These are phyloP conservation scores for Raphidocelis subcapitata DNA, from an alignment of 139 green algal genomes.

Conservation along the genomic window DNA sequence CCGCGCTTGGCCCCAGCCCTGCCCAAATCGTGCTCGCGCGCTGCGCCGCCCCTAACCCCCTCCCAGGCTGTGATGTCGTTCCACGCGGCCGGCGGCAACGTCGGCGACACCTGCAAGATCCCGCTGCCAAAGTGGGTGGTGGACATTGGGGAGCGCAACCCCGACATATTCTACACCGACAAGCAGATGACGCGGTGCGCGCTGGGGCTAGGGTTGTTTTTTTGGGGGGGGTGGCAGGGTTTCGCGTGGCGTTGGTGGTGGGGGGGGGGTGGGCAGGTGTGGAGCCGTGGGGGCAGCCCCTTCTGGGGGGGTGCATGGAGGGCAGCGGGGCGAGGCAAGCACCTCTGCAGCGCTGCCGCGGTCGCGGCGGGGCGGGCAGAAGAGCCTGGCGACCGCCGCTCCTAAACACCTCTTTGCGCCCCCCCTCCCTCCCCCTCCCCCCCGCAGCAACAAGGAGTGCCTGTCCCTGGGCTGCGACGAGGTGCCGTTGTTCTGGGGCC, in stretches of 20 bases:
- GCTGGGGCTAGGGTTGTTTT: background rate
- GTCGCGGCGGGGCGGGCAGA: too few relatives aligned
- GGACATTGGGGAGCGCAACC: slow-evolving; percentile 82
- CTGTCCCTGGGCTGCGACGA: slow-evolving; percentile 91
- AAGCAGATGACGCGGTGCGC: slow-evolving; percentile 31
- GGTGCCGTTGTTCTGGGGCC: slow-evolving; percentile 75
- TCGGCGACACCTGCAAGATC: slow-evolving; percentile 92
- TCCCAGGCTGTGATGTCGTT: slow-evolving; percentile 91
- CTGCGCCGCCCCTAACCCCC: slow-evolving; percentile 31
- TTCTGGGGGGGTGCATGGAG: too few relatives aligned
- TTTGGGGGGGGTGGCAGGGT: background rate
- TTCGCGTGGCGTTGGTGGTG: slow-evolving; percentile 4
- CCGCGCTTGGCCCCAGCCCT: too few relatives aligned
- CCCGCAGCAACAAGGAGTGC: slow-evolving; percentile 85
- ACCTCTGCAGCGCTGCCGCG: too few relatives aligned
- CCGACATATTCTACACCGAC: slow-evolving; percentile 98
- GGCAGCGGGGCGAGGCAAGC: background rate
- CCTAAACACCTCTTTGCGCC: too few relatives aligned
- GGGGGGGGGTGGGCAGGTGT: too few relatives aligned
- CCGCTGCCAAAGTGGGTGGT: slow-evolving; percentile 93
- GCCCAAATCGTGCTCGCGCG: slow-evolving; percentile 35
- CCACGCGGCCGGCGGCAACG: slow-evolving; percentile 89
- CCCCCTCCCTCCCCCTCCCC: background rate
- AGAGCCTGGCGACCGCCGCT: too few relatives aligned
- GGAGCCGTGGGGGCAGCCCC: too few relatives aligned